Conservation (phyloP, 352 stramenopile genomes). For the Hyphochytrium catenoides region DNA sequence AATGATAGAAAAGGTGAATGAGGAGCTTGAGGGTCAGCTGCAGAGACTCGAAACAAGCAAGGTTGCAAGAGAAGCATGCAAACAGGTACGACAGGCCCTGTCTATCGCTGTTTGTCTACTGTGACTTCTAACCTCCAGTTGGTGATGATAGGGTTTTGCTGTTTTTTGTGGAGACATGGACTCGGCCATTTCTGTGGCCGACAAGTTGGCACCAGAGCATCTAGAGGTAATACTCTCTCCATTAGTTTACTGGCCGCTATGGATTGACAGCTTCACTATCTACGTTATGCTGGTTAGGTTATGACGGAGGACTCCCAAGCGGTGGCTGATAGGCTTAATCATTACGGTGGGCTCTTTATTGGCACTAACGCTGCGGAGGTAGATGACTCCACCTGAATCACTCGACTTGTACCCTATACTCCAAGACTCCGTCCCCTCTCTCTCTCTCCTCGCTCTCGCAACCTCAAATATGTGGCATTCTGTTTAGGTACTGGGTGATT, state of each 20-base stretch:
- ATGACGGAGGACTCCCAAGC: conserved; percentile 69
- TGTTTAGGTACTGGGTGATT: conserved; percentile 89
- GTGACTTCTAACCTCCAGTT: no score
- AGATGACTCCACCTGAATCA: no score
- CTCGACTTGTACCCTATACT: no score
- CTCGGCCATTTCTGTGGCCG: conserved; percentile 47
- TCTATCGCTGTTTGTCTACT: no score
- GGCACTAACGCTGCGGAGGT: conserved; percentile 77
- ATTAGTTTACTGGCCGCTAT: conserved; percentile 20
- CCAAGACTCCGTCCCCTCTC: no score
- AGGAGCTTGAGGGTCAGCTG: conserved; percentile 40
- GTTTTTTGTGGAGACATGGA: conserved; percentile 41
- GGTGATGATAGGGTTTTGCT: conserved; percentile 33
- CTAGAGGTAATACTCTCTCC: conserved; percentile 40
- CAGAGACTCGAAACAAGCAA: conserved; percentile 19
- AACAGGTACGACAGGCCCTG: conserved; percentile 24
- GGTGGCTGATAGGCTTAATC: conserved; percentile 41
- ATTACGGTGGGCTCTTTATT: conserved; percentile 81
- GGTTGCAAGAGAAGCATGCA: conserved; percentile 13
- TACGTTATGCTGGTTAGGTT: conserved; percentile 34
- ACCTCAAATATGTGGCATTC: no score
- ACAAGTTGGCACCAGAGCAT: conserved; percentile 56
- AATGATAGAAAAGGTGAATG: conserved; percentile 73
- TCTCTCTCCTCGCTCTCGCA: no score
- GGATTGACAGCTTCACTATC: conserved; percentile 33